Evolutionary conservation across 1,284 basidiomycete species (phyloP).

Genomic region (Trichosporon sp.): DNA sequence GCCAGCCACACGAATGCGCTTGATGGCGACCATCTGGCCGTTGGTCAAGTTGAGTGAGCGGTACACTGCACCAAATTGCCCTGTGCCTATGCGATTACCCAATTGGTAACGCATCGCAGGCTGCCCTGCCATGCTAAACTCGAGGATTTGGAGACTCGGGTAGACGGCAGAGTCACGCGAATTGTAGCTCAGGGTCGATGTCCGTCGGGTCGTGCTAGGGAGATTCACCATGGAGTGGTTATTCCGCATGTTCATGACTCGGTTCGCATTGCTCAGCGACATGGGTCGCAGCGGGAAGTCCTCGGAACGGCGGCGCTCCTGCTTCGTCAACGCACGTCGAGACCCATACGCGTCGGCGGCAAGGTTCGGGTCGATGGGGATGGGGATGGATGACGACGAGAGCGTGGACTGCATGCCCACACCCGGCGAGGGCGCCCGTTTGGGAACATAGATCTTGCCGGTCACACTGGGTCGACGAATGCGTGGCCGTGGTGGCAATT

Average conservation of each 20-base stretch:
- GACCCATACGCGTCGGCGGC: not conserved
- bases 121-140: constrained; percentile 70
- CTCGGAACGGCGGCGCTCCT: constrained; percentile 32
- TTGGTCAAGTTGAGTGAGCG: constrained; percentile 84
- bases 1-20: constrained; percentile 80
- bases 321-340: constrained; percentile 5
- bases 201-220: constrained; percentile 13
- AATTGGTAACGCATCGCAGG: constrained; percentile 79
- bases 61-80: constrained; percentile 94
- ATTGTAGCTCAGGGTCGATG: constrained; percentile 23
- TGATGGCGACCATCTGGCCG: constrained; percentile 91
- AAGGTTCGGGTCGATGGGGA: constrained; percentile 4
- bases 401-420: not conserved
- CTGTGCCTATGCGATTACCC: constrained; percentile 90
- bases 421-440: constrained; percentile 30
- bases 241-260: constrained; percentile 25
- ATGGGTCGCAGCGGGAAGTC: constrained; percentile 15
- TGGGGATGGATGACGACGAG: not conserved
- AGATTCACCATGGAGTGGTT: constrained; percentile 35
- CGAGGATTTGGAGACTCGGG: constrained; percentile 65
- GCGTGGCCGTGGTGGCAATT: constrained; percentile 17
- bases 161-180: constrained; percentile 45
- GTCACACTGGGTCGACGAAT: constrained; percentile 20
- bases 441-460: constrained; percentile 36
- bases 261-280: constrained; percentile 6